Evolutionary conservation across 306 rosid genomes (phyloP).

Genomic region (Dicorynia guianensis): DNA sequence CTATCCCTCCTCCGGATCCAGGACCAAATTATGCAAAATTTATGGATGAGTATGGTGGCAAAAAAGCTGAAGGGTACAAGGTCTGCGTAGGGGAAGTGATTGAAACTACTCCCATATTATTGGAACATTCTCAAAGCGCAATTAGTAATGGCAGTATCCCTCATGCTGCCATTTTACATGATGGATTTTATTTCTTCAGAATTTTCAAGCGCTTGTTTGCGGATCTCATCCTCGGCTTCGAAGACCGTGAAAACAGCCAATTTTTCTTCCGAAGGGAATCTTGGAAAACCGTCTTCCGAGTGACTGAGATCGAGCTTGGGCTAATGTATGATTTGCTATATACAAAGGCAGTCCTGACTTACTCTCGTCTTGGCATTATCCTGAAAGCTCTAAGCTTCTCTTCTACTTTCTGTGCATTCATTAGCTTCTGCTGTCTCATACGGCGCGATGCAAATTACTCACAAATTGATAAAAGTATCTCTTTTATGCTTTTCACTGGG

Average conservation of each 20-base stretch:
- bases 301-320: slow-evolving; percentile 59
- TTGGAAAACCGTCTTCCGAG: slow-evolving; percentile 32
- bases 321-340: slow-evolving; percentile 51
- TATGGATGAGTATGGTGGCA: slow-evolving; percentile 36
- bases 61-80: slow-evolving; percentile 34
- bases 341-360: slow-evolving; percentile 49
- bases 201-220: slow-evolving; percentile 46
- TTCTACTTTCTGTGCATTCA: slow-evolving; percentile 8
- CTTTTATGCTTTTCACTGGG: slow-evolving; percentile 37
- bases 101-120: slow-evolving; percentile 9
- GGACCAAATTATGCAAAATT: slow-evolving; percentile 46
- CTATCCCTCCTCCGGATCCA: slow-evolving; percentile 36
- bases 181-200: slow-evolving; percentile 40
- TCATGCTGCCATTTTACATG: not conserved
- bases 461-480: slow-evolving; percentile 8
- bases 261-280: slow-evolving; percentile 3
- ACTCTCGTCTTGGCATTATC: slow-evolving; percentile 13
- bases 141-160: not conserved
- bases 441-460: too few species aligned
- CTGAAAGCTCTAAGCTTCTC: slow-evolving; percentile 28
- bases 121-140: slow-evolving; percentile 18
- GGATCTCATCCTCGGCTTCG: slow-evolving; percentile 50
- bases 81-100: slow-evolving; percentile 21
- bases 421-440: not conserved
- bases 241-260: slow-evolving; percentile 35